These are phyloP conservation scores for Colletotrichum horii DNA, from an alignment of 2,329 filamentous ascomycete genomes.

Conservation along the genomic window DNA sequence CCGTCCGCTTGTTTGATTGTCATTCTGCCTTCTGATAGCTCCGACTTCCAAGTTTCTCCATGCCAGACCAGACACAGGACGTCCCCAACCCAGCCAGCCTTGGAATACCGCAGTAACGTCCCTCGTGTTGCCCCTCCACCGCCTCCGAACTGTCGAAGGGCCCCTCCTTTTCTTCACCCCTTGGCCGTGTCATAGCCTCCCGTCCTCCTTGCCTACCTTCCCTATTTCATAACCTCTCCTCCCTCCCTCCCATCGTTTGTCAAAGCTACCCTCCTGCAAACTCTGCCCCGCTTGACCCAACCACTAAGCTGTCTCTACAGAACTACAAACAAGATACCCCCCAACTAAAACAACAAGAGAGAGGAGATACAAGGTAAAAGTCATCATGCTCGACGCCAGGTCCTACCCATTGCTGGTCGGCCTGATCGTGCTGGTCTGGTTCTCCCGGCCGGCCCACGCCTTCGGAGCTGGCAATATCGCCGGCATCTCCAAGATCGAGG, in stretches of 20 bases:
- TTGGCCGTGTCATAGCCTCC: constrained; percentile 19
- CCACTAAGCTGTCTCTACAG: constrained; percentile 6
- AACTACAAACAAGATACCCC: neutral
- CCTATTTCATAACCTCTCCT: neutral
- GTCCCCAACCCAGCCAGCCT: neutral
- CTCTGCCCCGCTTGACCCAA: neutral
- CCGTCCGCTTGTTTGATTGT: constrained; percentile 2
- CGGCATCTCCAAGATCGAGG: constrained; percentile 79
- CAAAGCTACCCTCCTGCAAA: neutral
- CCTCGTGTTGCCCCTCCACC: constrained; percentile 19
- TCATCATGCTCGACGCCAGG: constrained; percentile 53
- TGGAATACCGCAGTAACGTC: constrained; percentile 15
- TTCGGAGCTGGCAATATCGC: constrained; percentile 93
- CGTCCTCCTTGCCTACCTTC: neutral
- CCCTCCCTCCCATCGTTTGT: neutral
- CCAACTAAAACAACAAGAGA: neutral
- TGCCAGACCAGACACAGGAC: neutral
- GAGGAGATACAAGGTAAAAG: neutral
- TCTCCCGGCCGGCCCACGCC: constrained; percentile 72
- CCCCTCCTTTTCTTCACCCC: constrained; percentile 22
- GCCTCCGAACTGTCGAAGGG: neutral
- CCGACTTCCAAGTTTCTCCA: neutral
- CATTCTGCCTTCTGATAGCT: constrained; percentile 19
- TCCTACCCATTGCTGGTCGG: constrained; percentile 57
- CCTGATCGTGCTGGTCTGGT: constrained; percentile 66